Percentiles rank a stretch among this genome's conserved stretches.
phyloP scores from a whole-genome alignment of 2,329 filamentous ascomycete species.

The Aotearoamyces nothofagi region DNA sequence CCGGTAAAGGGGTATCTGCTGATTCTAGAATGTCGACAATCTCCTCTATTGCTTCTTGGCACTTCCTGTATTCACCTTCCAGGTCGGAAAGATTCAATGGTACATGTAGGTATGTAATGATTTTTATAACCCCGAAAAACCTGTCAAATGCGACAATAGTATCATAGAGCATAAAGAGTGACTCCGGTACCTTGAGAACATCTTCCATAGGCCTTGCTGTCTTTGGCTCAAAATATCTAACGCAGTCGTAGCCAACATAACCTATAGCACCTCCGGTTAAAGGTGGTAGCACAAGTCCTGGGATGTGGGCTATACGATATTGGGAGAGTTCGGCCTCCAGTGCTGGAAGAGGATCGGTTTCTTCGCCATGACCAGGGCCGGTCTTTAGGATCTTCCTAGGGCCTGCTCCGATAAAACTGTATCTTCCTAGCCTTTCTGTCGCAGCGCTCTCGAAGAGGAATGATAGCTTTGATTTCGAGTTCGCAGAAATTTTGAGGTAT shows the following conservation, averaged over 20 bases:
- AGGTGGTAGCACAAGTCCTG: conserved; percentile 68
- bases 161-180: conserved; percentile 92
- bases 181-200: conserved; percentile 77
- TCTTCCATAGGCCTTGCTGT: conserved; percentile 84
- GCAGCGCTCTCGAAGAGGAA: conserved; percentile 95
- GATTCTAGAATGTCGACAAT: conserved; percentile 59
- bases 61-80: conserved; percentile 53
- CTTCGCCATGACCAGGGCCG: conserved; percentile 73
- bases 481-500: conserved; percentile 77
- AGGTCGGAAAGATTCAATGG: conserved; percentile 42
- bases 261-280: conserved; percentile 87
- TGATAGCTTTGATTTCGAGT: conserved; percentile 63
- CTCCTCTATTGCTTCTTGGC: conserved; percentile 44
- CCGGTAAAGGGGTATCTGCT: conserved; percentile 62
- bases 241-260: conserved; percentile 95
- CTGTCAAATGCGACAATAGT: conserved; percentile 90
- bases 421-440: conserved; percentile 83
- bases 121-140: conserved; percentile 83
- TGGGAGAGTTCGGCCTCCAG: conserved; percentile 70
- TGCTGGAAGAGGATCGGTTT: conserved; percentile 67
- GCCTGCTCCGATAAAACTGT: conserved; percentile 85
- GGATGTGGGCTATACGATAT: conserved; percentile 68
- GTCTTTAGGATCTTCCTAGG: conserved; percentile 71
- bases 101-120: conserved; percentile 79
- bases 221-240: conserved; percentile 95